phyloP scores from a whole-genome alignment of 208 protist genomes.

The Porcisia hertigi region DNA sequence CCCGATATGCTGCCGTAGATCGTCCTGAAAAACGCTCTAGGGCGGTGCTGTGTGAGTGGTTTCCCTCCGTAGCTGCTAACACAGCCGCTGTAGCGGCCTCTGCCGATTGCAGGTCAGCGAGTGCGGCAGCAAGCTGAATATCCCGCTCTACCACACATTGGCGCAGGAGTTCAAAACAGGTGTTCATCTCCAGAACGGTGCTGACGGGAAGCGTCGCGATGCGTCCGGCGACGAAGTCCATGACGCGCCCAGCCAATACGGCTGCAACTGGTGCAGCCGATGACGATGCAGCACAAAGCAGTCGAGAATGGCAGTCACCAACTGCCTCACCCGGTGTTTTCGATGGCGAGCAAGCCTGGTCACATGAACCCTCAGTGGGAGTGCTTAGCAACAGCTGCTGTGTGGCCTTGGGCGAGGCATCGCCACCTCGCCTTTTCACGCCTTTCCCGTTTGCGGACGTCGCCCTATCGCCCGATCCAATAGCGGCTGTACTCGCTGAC shows the following conservation, averaged over 20 bases:
- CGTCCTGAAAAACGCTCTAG: not conserved
- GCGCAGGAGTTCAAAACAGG: constrained; percentile 79
- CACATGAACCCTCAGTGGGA: too few relatives aligned
- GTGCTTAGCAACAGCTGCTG: not conserved
- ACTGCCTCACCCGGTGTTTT: not conserved
- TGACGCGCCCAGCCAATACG: constrained; percentile 50
- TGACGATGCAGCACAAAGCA: not conserved
- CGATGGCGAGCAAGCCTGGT: not conserved
- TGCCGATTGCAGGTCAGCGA: constrained; percentile 34
- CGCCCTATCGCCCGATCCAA: not conserved
- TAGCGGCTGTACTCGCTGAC: not conserved
- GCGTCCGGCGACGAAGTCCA: constrained; percentile 65
- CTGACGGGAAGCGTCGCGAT: constrained; percentile 62
- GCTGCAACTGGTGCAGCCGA: not conserved
- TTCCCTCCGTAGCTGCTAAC: not conserved
- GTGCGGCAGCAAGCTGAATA: constrained; percentile 17
- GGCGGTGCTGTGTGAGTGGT: not conserved
- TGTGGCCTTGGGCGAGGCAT: not conserved
- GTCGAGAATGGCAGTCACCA: not conserved
- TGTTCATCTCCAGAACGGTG: constrained; percentile 83
- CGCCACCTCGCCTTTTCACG: not conserved
- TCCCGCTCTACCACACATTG: constrained; percentile 42
- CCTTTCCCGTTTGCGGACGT: not conserved
- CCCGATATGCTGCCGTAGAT: not conserved
- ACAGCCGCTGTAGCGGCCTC: constrained; percentile 20